Evolutionary conservation across 257 asterid genomes (phyloP).

Genomic region (Gentiana macrophylla): DNA sequence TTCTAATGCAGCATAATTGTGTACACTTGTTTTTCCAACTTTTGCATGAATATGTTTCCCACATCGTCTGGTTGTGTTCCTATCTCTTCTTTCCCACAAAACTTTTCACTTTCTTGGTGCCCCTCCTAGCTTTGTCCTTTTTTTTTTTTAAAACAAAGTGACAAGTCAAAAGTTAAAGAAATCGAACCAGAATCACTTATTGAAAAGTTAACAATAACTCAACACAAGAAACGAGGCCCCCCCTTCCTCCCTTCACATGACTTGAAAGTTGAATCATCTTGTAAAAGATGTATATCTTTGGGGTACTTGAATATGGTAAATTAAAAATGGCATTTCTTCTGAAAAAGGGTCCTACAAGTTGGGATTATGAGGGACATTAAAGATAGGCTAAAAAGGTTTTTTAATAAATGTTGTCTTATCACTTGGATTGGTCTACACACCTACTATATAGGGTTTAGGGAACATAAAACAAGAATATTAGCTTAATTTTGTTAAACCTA

Average conservation of each 20-base stretch:
- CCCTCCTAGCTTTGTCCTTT: not conserved
- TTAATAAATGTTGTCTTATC: constrained; percentile 37
- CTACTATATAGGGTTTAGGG: constrained; percentile 19
- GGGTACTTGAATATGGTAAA: constrained; percentile 31
- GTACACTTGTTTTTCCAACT: constrained; percentile 29
- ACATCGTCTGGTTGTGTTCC: constrained; percentile 8
- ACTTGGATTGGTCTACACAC: constrained; percentile 18
- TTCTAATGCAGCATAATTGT: constrained; percentile 3
- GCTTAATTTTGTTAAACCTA: constrained; percentile 12
- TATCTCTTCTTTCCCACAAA: constrained; percentile 12
- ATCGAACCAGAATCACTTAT: not conserved
- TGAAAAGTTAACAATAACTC: not conserved
- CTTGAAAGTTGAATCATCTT: constrained; percentile 27
- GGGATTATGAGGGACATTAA: constrained; percentile 40
- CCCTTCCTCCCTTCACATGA: constrained; percentile 18
- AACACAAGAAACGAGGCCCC: not conserved
- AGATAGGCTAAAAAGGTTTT: constrained; percentile 59
- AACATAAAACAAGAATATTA: constrained; percentile 22
- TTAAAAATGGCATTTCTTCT: constrained; percentile 8
- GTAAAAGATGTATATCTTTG: constrained; percentile 26
- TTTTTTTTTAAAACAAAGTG: constrained; percentile 5
- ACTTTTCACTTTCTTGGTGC: not conserved
- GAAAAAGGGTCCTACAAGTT: constrained; percentile 31
- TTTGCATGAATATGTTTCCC: constrained; percentile 50
- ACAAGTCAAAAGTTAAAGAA: constrained; percentile 13